Conservation (phyloP, 768 basidiomycete genomes). For the Leccinum aurantiacum region DNA sequence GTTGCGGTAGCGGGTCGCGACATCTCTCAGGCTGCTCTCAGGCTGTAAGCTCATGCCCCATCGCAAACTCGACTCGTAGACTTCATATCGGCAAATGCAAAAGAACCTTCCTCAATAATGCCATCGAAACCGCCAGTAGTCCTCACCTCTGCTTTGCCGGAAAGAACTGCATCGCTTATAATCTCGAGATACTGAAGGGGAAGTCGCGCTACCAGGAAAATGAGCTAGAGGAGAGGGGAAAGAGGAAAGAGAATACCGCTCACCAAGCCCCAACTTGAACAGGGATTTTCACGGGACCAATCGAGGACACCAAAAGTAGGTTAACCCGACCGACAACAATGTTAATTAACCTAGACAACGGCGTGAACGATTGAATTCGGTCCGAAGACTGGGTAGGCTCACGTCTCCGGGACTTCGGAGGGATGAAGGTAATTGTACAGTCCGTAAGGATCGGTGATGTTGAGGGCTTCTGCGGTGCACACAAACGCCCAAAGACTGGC, state of each 20-base stretch:
- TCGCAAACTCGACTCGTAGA: constrained; percentile 98
- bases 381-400: constrained; percentile 27
- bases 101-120: constrained; percentile 96
- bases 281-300: constrained; percentile 98
- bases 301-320: constrained; percentile 89
- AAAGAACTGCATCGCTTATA: constrained; percentile 91
- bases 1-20: constrained; percentile 96
- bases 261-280: constrained; percentile 86
- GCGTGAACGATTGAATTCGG: constrained; percentile 8
- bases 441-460: constrained; percentile 97
- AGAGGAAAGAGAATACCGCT: constrained; percentile 22
- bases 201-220: constrained; percentile 64
- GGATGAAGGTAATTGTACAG: constrained; percentile 97
- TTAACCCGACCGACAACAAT: constrained; percentile 99
- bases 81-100: constrained; percentile 99
- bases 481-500: constrained; percentile 93
- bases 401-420: constrained; percentile 98
- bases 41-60: constrained; percentile 92
- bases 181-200: constrained; percentile 98
- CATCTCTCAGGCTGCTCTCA: constrained; percentile 43
- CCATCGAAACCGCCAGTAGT: constrained; percentile 98
- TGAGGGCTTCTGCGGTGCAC: constrained; percentile 91
- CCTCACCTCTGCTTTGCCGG: constrained; percentile 99
- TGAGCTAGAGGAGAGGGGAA: constrained; percentile 1
- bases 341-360: constrained; percentile 83